Base-by-base conservation (phyloP, 2,329 filamentous ascomycete genomes). In the Colletotrichum sp. region DNA sequence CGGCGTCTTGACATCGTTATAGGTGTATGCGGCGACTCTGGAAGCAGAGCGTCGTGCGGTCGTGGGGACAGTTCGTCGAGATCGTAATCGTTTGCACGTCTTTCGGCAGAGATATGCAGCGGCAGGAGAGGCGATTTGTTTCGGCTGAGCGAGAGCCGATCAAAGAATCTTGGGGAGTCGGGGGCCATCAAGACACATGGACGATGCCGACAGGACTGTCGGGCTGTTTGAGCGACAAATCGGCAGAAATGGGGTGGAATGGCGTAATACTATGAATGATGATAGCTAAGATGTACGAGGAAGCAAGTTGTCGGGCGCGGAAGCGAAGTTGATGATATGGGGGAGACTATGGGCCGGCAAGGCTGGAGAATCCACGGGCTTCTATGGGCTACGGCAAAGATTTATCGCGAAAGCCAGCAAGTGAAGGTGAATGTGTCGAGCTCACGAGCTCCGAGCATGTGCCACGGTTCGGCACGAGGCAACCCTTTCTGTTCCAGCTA, bases 1-100 rank as follows among this genome's bases (percentile, higher is more conserved):
- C 75, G 71, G 39, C 61, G 59, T 34, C 25, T 74, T 12, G 65
- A 63, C 65, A 73, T 70, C 25, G 22, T 34, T n/a, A 78, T 32
- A 78, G 77, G 34, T 65, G 80, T 8, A 78, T 12, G 77, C 30
- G 79, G 70, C 32, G 79, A 76, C 7, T 79, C 79, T 25, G 81
- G 78, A 30, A 78, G 67, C 19, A 78, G 72, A 48, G 77, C 74
- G n/a, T 82, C 81, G 48, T 84, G 81, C 8, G 83, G 83, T 48
- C 80, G 81, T 13, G 85, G 85, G n/a, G 84, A 82, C 11, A 87
- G 83, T 52, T 85, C 80, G 36, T 85, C 81, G n/a, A 87, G 81
- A 59, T 83, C 80, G 77, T 86, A 86, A 66, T 85, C 84, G 77
- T 79, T 82, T 13, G 81, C 78, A 5, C 60, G 72, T 36, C 79